Conservation (phyloP, 257 asterid genomes). For the Verbena officinalis region DNA sequence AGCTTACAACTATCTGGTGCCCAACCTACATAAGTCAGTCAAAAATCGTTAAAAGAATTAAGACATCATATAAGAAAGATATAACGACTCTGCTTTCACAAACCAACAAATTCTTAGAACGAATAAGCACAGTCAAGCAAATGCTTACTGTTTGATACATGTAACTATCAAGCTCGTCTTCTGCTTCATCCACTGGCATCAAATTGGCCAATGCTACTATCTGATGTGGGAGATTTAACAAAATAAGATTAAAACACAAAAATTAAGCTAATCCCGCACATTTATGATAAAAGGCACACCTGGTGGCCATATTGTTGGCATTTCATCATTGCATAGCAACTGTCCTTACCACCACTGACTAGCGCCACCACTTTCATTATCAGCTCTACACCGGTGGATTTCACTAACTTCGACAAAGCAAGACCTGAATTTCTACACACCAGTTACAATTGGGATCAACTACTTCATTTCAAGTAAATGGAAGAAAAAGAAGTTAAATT, state of each 20-base stretch:
- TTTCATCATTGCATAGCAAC: constrained; percentile 96
- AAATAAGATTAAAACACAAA: background rate
- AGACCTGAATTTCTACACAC: constrained; percentile 14
- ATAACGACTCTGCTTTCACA: background rate
- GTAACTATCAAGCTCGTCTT: constrained; percentile 92
- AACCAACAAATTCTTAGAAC: background rate
- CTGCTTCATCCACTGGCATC: constrained; percentile 80
- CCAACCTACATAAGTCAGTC: constrained; percentile 67
- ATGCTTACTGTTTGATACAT: constrained; percentile 94
- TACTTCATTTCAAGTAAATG: too few species aligned
- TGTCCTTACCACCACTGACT: constrained; percentile 97
- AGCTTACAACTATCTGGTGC: constrained; percentile 85
- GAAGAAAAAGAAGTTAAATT: too few species aligned
- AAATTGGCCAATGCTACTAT: constrained; percentile 93
- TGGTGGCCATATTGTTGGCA: constrained; percentile 85
- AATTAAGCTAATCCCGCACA: background rate
- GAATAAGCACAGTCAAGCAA: background rate
- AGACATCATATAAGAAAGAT: constrained; percentile 15
- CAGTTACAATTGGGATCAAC: constrained; percentile 16
- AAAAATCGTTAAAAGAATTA: background rate
- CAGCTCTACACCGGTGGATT: constrained; percentile 31
- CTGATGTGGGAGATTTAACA: constrained; percentile 40
- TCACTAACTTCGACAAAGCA: constrained; percentile 32
- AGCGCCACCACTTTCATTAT: constrained; percentile 90
- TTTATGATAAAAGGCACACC: constrained; percentile 42